Base-by-base conservation (phyloP, 192 early-diverging fungal species). In the Entomortierella parvispora region DNA sequence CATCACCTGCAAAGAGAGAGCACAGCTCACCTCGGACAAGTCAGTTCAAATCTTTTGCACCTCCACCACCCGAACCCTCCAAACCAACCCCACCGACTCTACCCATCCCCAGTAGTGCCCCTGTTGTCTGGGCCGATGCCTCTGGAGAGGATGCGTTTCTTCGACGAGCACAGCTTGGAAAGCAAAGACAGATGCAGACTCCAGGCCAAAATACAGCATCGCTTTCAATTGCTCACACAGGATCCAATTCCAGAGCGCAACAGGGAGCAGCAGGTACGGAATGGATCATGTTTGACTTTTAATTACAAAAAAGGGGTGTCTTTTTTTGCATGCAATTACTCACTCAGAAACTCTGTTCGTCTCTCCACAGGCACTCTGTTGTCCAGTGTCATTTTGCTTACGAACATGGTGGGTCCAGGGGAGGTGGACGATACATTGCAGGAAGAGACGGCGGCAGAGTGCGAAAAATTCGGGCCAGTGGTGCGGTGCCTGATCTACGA, bases 381-480 rank as follows among this genome's bases (percentile, higher is more conserved):
- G 2, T 80, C 83, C 0, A 52, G 25, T 37, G 89, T 92, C 2
- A 82, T 94, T 32, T 65, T 92, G 23, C 59, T 92, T n/a, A 88
- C 81, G 8, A 93, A 93, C 52, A 93, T 93, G 90, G 91, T 93
- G 14, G 89, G 89, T 7, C 88, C 88, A 20, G 91, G 89, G 5
- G 89, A 94, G 72, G 93, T 93, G 1, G 93, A 95, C 52, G 90
- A 90, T 54, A 78, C 77, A 31, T 65, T 95, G 50, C 82, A 93
- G 66, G 79, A 88, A 43, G 93, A 95, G 71, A 93, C 92, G 17
- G 88, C 91, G 4, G 86, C 84, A 14, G 93, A 95, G 64, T 95
- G 93, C 69, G 77, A 80, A n/a, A 89, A 91, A 58, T 95, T 88
- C 66, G 93, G 93, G 2, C 62, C 76, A n/a, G 93, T 94, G 2